phyloP scores from a whole-genome alignment of 176 grass and related monocot species.

The Aegilops longissima region DNA sequence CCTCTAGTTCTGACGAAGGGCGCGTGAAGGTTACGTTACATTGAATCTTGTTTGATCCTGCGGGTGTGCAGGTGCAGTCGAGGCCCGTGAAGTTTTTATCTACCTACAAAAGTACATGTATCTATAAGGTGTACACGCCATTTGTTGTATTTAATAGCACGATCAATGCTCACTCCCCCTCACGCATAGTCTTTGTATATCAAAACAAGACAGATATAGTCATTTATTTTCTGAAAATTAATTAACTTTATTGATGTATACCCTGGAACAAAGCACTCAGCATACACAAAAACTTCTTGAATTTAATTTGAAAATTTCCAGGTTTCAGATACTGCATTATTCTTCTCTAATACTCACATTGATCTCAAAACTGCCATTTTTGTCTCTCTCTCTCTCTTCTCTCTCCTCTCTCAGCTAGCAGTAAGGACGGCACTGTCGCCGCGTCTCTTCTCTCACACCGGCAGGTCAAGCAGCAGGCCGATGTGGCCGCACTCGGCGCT shows the following conservation, averaged over 20 bases:
- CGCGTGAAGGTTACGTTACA: too few relatives aligned
- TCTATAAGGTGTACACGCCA: too few relatives aligned
- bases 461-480: conserved; percentile 24
- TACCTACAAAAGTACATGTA: too few relatives aligned
- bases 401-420: neutral
- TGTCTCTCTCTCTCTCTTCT: neutral
- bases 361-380: neutral
- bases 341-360: neutral
- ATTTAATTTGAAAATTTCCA: neutral
- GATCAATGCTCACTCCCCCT: too few relatives aligned
- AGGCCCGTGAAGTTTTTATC: too few relatives aligned
- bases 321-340: neutral
- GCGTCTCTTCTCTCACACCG: conserved; percentile 15
- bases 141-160: too few relatives aligned
- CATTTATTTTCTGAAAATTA: neutral
- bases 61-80: too few relatives aligned
- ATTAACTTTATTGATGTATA: neutral
- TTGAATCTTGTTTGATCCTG: too few relatives aligned
- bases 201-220: neutral
- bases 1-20: too few relatives aligned
- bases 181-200: neutral
- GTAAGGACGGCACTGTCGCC: neutral
- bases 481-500: conserved; percentile 17
- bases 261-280: neutral
- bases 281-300: neutral